phyloP scores from a whole-genome alignment of 2,329 filamentous ascomycete species.

The Penicillium sp. region DNA sequence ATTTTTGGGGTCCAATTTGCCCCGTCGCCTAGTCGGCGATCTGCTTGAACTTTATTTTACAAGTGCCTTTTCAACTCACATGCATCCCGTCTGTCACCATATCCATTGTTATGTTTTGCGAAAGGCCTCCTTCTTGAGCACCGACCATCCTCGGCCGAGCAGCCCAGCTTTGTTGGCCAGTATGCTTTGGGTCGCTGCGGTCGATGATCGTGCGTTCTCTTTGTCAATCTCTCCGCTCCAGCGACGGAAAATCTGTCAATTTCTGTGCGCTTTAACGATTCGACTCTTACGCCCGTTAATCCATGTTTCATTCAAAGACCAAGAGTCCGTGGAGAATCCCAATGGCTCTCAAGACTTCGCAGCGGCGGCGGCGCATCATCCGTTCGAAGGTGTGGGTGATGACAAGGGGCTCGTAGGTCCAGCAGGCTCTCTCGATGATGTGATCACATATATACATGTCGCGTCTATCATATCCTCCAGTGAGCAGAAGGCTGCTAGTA shows the following conservation, averaged over 20 bases:
- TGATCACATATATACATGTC: slow-evolving; percentile 88
- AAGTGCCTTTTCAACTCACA: slow-evolving; percentile 81
- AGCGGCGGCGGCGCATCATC: slow-evolving; percentile 62
- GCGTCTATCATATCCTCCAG: slow-evolving; percentile 90
- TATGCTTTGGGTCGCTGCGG: slow-evolving; percentile 96
- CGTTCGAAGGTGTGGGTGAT: slow-evolving; percentile 59
- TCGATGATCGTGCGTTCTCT: slow-evolving; percentile 85
- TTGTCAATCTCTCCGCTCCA: slow-evolving; percentile 81
- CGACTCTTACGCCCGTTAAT: slow-evolving; percentile 82
- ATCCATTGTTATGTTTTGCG: slow-evolving; percentile 86
- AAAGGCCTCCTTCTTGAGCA: slow-evolving; percentile 80
- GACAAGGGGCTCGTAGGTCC: slow-evolving; percentile 45
- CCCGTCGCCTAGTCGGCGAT: slow-evolving; percentile 78
- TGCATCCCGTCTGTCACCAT: slow-evolving; percentile 89
- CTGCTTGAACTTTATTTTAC: slow-evolving; percentile 88
- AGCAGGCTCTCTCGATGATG: slow-evolving; percentile 79
- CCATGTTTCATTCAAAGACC: slow-evolving; percentile 63
- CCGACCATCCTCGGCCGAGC: slow-evolving; percentile 75
- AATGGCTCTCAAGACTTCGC: slow-evolving; percentile 70
- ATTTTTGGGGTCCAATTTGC: slow-evolving; percentile 75
- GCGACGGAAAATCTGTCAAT: slow-evolving; percentile 82
- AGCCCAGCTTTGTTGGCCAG: slow-evolving; percentile 85
- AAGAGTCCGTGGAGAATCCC: slow-evolving; percentile 46
- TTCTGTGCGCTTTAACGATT: slow-evolving; percentile 81
- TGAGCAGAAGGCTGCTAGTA: slow-evolving; percentile 90